Evolutionary conservation across 495 filamentous ascomycete species (phyloP), one percentile per base, ranked within the genome.

Genomic region (Aspergillus kassunensis): DNA sequence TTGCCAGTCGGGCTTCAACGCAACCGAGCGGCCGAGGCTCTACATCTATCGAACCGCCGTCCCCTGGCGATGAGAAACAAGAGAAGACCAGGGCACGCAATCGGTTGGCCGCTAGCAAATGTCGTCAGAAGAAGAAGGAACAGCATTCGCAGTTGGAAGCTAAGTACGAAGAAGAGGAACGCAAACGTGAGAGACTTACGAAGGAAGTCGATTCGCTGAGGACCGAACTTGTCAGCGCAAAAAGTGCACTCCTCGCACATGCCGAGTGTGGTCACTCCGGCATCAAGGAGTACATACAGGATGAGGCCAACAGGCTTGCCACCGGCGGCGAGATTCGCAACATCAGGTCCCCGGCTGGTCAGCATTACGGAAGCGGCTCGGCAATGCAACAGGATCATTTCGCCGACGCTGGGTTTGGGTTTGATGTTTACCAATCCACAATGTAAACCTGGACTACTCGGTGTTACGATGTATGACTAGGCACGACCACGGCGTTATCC

Each of bases 41-140:
- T 18, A 29, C 45, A 9, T 49, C 45, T 10, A 30, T 24, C 6
- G 45, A 39, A 15, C 34, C 45, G n/a, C 12, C 31, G 7, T n/a
- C 21, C 1, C 21, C 31, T 16, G 11, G 33, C 6, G 63, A 67
- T 18, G 57, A 54, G 2, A 34, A 53, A 21, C 20, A 69, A 13
- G 60, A 67, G 25, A 71, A 73, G 75, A 83, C 89, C 62, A 76
- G 93, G 23, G 87, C 93, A 60, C 81, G 88, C 20, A 96, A 96
- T 60, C 81, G 90, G 4, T 63, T 91, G 4, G 90, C 90, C 5
- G 90, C 90, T 0, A 89, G 81, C 67, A 96, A 95, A 58, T 95
- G 90, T 62, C 81, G 90, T 2, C 82, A 86, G 63, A 92, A 91
- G 76, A 92, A 39, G 25, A 49, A 49, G 45, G 21, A 16, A 18